Conservation (phyloP, 2,329 filamentous ascomycete genomes). For the Fusarium subtropicale region DNA sequence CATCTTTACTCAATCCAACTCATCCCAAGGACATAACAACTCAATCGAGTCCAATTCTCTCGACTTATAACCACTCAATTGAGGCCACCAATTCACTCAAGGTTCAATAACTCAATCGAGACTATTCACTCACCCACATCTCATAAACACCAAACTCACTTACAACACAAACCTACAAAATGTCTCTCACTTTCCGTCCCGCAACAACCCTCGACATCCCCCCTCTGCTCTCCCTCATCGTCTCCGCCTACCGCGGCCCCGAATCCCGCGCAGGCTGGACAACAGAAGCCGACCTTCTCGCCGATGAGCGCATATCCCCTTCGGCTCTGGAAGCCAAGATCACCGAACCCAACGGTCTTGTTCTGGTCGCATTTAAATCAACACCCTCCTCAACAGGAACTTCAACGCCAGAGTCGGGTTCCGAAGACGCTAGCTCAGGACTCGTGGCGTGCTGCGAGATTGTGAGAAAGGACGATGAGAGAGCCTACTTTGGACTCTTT, state of each 20-base stretch:
- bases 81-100: background rate
- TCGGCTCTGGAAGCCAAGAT: slow-evolving; percentile 55
- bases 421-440: slow-evolving; percentile 34
- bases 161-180: background rate
- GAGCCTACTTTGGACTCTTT: slow-evolving; percentile 61
- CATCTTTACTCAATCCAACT: background rate
- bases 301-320: slow-evolving; percentile 57
- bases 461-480: slow-evolving; percentile 41
- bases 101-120: background rate
- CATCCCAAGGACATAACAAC: no score
- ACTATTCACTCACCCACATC: background rate
- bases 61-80: background rate
- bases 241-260: slow-evolving; percentile 59
- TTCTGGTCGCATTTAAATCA: slow-evolving; percentile 52
- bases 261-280: slow-evolving; percentile 58
- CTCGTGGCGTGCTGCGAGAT: slow-evolving; percentile 61
- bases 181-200: slow-evolving; percentile 35
- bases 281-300: slow-evolving; percentile 59
- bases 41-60: no score
- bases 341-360: slow-evolving; percentile 50
- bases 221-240: slow-evolving; percentile 54
- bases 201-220: slow-evolving; percentile 51
- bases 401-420: slow-evolving; percentile 22
- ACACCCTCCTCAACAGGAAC: slow-evolving; percentile 7
- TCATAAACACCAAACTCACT: background rate